A percentile compares a stretch with the other conserved stretches of the same genome.
Evolutionary conservation across 2,329 filamentous ascomycete species (phyloP).

Genomic region (Parastagonospora avenae): DNA sequence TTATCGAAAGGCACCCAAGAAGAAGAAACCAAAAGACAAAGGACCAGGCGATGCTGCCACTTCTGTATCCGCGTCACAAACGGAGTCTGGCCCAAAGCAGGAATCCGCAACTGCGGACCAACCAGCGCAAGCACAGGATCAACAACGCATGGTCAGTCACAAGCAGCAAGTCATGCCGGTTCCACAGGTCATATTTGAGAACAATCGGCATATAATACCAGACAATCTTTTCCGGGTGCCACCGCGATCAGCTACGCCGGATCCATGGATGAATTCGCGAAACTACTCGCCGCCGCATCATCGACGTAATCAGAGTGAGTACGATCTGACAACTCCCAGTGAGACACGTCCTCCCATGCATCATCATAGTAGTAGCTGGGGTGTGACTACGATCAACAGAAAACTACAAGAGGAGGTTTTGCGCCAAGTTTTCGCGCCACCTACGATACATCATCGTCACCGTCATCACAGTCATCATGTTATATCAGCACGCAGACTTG

Average conservation of each 20-base stretch:
- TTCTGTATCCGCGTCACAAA: slow-evolving; percentile 18
- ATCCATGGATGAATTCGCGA: slow-evolving; percentile 35
- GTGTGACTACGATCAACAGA: slow-evolving; percentile 88
- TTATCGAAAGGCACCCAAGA: slow-evolving; percentile 81
- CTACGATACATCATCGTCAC: slow-evolving; percentile 80
- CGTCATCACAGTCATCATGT: slow-evolving; percentile 70
- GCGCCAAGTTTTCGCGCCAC: slow-evolving; percentile 86
- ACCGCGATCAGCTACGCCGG: slow-evolving; percentile 47
- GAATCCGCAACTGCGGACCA: slow-evolving; percentile 16
- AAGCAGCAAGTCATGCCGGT: slow-evolving; percentile 76
- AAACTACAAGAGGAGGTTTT: slow-evolving; percentile 88
- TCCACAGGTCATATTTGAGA: slow-evolving; percentile 89
- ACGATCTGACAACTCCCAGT: slow-evolving; percentile 28
- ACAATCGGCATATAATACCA: slow-evolving; percentile 92
- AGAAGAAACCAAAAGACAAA: slow-evolving; percentile 52
- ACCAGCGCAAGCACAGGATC: slow-evolving; percentile 18
- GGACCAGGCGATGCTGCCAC: slow-evolving; percentile 24
- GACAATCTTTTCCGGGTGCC: slow-evolving; percentile 76
- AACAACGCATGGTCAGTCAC: slow-evolving; percentile 67
- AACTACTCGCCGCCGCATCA: slow-evolving; percentile 40
- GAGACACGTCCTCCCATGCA: slow-evolving; percentile 51
- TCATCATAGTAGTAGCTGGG: slow-evolving; percentile 71
- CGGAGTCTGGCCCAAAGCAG: slow-evolving; percentile 21
- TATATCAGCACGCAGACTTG: slow-evolving; percentile 57
- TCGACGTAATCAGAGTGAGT: slow-evolving; percentile 43